Evolutionary conservation across 345 rosid species (phyloP).

Genomic region (Litchi chinensis): DNA sequence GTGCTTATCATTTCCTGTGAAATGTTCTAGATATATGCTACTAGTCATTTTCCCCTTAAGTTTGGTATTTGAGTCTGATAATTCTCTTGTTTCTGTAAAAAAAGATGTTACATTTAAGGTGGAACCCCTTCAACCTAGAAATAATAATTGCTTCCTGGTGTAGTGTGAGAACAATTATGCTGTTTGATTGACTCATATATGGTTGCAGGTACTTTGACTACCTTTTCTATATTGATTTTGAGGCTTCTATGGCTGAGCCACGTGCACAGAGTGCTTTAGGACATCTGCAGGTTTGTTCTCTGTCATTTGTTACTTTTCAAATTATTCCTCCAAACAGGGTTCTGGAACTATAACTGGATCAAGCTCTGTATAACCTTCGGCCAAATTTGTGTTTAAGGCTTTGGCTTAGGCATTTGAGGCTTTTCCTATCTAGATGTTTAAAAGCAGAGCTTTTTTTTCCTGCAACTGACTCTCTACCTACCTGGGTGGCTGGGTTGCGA

Average conservation of each 20-base stretch:
- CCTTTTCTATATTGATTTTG: constrained; percentile 57
- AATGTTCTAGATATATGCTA: no score
- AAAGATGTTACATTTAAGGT: not conserved
- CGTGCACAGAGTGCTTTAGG: constrained; percentile 56
- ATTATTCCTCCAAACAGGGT: not conserved
- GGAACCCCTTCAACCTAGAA: not conserved
- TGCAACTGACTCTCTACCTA: not conserved
- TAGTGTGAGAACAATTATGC: not conserved
- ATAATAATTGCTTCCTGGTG: not conserved
- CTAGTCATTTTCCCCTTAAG: no score
- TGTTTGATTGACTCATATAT: constrained; percentile 5
- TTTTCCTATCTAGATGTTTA: not conserved
- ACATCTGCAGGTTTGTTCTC: constrained; percentile 45
- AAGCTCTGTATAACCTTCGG: not conserved
- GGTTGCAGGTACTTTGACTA: constrained; percentile 53
- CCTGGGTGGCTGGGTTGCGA: not conserved
- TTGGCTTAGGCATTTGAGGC: not conserved
- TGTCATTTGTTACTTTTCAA: not conserved
- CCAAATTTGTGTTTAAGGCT: not conserved
- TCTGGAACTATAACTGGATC: not conserved
- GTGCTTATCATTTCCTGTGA: no score
- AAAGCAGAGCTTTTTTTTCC: not conserved
- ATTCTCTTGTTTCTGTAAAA: no score
- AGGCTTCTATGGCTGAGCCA: constrained; percentile 63
- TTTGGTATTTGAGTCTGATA: no score